Evolutionary conservation across 108 stramenopile species (phyloP).

Genomic region (Pseudonitzschia pungens): DNA sequence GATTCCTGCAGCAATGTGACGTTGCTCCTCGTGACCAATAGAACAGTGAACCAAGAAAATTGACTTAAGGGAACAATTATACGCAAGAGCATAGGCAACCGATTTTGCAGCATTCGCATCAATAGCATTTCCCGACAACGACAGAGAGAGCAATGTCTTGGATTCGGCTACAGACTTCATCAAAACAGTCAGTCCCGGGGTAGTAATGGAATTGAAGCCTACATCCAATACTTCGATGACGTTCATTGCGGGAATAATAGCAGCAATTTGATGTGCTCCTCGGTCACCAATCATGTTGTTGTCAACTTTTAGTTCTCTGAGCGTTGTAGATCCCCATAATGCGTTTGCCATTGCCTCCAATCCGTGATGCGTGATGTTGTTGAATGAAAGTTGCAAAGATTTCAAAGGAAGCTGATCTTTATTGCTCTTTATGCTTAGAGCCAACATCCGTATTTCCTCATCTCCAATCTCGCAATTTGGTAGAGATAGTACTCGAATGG

Average conservation of each 20-base stretch:
- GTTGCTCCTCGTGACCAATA: slow-evolving; percentile 68
- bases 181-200: slow-evolving; percentile 64
- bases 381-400: slow-evolving; percentile 78
- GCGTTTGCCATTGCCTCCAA: slow-evolving; percentile 77
- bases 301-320: slow-evolving; percentile 77
- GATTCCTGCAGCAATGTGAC: slow-evolving; percentile 80
- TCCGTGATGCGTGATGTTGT: slow-evolving; percentile 71
- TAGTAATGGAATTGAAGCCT: slow-evolving; percentile 77
- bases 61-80: slow-evolving; percentile 66
- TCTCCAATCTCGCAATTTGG: slow-evolving; percentile 76
- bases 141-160: slow-evolving; percentile 49
- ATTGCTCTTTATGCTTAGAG: slow-evolving; percentile 64
- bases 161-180: slow-evolving; percentile 82
- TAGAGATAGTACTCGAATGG: slow-evolving; percentile 61
- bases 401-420: slow-evolving; percentile 61
- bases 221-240: slow-evolving; percentile 68
- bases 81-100: slow-evolving; percentile 79
- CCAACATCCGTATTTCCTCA: slow-evolving; percentile 57
- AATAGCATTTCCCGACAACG: slow-evolving; percentile 74
- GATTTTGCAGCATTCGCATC: slow-evolving; percentile 74
- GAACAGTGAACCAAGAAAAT: slow-evolving; percentile 66
- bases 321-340: slow-evolving; percentile 74
- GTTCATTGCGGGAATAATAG: slow-evolving; percentile 58
- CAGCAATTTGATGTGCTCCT: slow-evolving; percentile 74
- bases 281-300: slow-evolving; percentile 83